Base-by-base conservation (phyloP, 202 grass and related monocot genomes). In the Zoysia matrella region DNA sequence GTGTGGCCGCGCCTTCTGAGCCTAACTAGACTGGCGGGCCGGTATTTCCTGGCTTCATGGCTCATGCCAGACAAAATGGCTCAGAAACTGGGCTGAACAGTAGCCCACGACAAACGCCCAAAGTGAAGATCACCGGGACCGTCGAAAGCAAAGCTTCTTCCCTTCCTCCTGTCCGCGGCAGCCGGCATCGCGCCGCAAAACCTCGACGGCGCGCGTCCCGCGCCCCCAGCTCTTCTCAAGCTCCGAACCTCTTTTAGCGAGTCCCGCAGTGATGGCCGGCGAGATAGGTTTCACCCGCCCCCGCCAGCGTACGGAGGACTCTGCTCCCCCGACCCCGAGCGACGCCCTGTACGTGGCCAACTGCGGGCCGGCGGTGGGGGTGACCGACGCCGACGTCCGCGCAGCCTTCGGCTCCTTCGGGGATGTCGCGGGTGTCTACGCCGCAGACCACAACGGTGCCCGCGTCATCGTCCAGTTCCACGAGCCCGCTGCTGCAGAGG, bases 281-380 rank as follows among this genome's bases (percentile, higher is more conserved):
- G 77, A 71, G 39, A 87, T 72, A 9, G 88, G 81, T 77, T 98
- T 91, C 73, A 91, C 63, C 47, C 82, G 86, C 49, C 80, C 70
- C 7, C 88, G 78, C 5, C 68, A 50, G 61, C 48, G 42, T 22
- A 9, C 18, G 40, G 50, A 86, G 65, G 82, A 83, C 67, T 12
- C 76, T 8, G 77, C 77, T 1, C 22, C 80, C 5, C 22, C 66
- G 9, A 13, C 47, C 5, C 41, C 69, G 15, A 95, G 82, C 69
- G 50, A 82, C 39, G 88, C 85, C 42, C 80, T 95, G 56, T 98
- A 88, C 48, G 86, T 98, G 76, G 92, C 92, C 54, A 98, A 98
- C 80, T 95, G 95, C 80, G 92, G 92, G 12, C 89, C 90, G 14
- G 87, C 89, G 13, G 95, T 95, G 48, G 90, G 95, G 39, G 66